Evolutionary conservation across 1,139 yeast species (phyloP).

Genomic region (Candida tetrigidarum): DNA sequence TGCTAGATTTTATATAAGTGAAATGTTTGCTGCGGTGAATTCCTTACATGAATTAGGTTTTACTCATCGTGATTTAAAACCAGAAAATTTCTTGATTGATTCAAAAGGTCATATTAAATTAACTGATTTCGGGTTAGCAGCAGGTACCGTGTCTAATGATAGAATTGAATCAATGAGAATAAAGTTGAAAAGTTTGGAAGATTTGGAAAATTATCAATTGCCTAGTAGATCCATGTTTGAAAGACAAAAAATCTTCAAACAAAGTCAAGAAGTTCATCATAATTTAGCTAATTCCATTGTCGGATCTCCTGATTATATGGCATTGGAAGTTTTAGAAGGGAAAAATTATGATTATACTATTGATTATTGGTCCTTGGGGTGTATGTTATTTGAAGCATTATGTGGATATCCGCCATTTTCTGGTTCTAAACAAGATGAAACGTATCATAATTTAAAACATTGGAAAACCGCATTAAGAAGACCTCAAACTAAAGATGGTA

Average conservation of each 20-base stretch:
- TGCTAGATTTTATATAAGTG: slow-evolving; percentile 92
- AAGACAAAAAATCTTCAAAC: slow-evolving; percentile 83
- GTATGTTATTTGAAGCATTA: slow-evolving; percentile 89
- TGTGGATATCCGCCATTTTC: slow-evolving; percentile 98
- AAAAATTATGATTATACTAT: slow-evolving; percentile 93
- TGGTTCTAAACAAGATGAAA: slow-evolving; percentile 92
- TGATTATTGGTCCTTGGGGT: slow-evolving; percentile 98
- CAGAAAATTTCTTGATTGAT: slow-evolving; percentile 95
- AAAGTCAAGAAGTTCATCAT: slow-evolving; percentile 66
- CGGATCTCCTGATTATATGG: slow-evolving; percentile 99
- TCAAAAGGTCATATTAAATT: slow-evolving; percentile 94
- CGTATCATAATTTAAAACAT: slow-evolving; percentile 89
- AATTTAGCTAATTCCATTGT: slow-evolving; percentile 94
- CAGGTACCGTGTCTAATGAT: slow-evolving; percentile 93
- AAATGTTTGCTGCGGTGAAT: slow-evolving; percentile 95
- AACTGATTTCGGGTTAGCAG: slow-evolving; percentile 97
- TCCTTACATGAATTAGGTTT: slow-evolving; percentile 94
- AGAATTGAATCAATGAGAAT: slow-evolving; percentile 93
- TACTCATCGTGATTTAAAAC: slow-evolving; percentile 96
- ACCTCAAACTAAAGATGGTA: slow-evolving; percentile 91
- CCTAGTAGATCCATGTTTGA: slow-evolving; percentile 81
- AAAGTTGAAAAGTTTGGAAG: slow-evolving; percentile 80
- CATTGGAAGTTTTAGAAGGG: slow-evolving; percentile 94
- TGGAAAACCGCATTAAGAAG: slow-evolving; percentile 90
- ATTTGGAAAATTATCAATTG: slow-evolving; percentile 62